phyloP scores from a whole-genome alignment of 2,329 filamentous ascomycete genomes.

The Fusarium odoratissimum region DNA sequence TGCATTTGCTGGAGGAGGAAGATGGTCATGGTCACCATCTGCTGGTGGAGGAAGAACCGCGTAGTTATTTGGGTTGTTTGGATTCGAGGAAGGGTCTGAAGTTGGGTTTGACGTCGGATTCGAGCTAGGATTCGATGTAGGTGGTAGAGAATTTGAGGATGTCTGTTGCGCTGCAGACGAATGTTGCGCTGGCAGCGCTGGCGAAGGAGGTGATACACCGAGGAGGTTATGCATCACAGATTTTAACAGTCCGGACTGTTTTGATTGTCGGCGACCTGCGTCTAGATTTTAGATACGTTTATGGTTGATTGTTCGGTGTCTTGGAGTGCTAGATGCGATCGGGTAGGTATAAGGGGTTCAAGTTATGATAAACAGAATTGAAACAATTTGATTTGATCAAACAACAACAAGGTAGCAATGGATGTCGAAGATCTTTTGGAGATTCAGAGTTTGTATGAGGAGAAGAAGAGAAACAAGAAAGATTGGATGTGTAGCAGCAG shows the following conservation, averaged over 20 bases:
- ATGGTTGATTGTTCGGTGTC: slow-evolving; percentile 7
- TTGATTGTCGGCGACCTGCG: slow-evolving; percentile 52
- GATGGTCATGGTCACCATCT: slow-evolving; percentile 47
- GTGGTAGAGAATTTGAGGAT: slow-evolving; percentile 33
- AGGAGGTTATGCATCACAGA: slow-evolving; percentile 60
- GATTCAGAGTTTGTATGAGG: slow-evolving; percentile 16
- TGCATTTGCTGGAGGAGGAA: slow-evolving; percentile 41
- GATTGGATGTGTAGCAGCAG: slow-evolving; percentile 23
- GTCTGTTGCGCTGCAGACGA: slow-evolving; percentile 49
- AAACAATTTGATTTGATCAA: slow-evolving; percentile 10
- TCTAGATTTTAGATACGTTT: slow-evolving; percentile 39
- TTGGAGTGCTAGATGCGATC: slow-evolving; percentile 17
- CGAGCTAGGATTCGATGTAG: slow-evolving; percentile 33
- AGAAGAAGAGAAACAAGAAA: slow-evolving; percentile 15
- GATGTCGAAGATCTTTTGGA: slow-evolving; percentile 28
- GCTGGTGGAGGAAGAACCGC: slow-evolving; percentile 51
- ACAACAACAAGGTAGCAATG: slow-evolving; percentile 10
- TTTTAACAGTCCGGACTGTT: slow-evolving; percentile 57
- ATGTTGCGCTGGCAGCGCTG: slow-evolving; percentile 43
- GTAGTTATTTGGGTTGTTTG: slow-evolving; percentile 46
- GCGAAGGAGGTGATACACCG: slow-evolving; percentile 47
- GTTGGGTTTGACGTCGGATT: slow-evolving; percentile 42
- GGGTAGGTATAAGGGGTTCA: slow-evolving; percentile 9
- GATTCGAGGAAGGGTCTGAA: slow-evolving; percentile 39
- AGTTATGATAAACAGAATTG: slow-evolving; percentile 1